These are phyloP conservation scores for Boletus reticuloceps DNA, from an alignment of 768 basidiomycete species.

Conservation along the genomic window DNA sequence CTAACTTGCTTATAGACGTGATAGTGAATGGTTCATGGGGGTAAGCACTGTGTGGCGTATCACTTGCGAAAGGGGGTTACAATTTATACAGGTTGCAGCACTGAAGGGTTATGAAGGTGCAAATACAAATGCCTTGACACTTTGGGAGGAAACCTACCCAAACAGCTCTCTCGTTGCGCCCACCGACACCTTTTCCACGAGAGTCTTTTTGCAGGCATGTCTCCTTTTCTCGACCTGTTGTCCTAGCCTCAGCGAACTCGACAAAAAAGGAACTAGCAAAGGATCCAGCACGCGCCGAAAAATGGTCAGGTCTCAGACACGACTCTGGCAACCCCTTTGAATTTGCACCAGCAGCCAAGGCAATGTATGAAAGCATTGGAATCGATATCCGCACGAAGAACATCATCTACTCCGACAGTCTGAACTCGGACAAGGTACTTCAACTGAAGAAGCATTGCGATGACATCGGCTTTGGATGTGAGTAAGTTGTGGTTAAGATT, in stretches of 20 bases:
- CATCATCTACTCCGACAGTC: slow-evolving; percentile 82
- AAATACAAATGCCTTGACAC: slow-evolving; percentile 69
- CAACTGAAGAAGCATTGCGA: slow-evolving; percentile 69
- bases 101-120: slow-evolving; percentile 77
- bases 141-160: slow-evolving; percentile 82
- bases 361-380: slow-evolving; percentile 67
- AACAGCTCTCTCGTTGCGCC: slow-evolving; percentile 66
- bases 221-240: background rate
- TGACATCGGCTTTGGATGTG: slow-evolving; percentile 68
- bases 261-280: slow-evolving; percentile 51
- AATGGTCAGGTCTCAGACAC: slow-evolving; percentile 86
- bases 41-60: slow-evolving; percentile 37
- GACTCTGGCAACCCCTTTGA: slow-evolving; percentile 88
- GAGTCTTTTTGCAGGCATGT: slow-evolving; percentile 75
- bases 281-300: slow-evolving; percentile 56
- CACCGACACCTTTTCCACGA: slow-evolving; percentile 93
- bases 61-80: background rate
- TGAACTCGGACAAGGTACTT: slow-evolving; percentile 70
- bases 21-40: slow-evolving; percentile 90
- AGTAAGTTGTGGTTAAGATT: slow-evolving; percentile 2
- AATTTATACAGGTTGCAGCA: slow-evolving; percentile 64
- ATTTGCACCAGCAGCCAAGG: slow-evolving; percentile 75
- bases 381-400: slow-evolving; percentile 63
- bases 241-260: background rate
- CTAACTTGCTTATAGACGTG: slow-evolving; percentile 2